Evolutionary conservation across 768 basidiomycete species (phyloP), one percentile per base, ranked within the genome.

Genomic region (Lentinula aciculospora): DNA sequence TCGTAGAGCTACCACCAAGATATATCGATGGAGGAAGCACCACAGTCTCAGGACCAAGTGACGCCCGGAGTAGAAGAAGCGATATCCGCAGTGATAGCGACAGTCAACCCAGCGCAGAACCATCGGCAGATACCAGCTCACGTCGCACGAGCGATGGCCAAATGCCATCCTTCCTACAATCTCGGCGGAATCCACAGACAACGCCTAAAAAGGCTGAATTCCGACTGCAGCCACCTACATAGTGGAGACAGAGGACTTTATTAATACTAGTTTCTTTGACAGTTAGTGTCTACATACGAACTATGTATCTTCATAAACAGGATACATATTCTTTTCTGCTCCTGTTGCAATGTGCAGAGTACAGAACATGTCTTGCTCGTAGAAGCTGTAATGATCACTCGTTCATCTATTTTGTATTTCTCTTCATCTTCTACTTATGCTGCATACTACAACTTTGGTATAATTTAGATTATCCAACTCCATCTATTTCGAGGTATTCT

Each of bases 1-100:
- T 85, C 5, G 80, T 83, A 9, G 84, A 86, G 68, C 71, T 86
- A 9, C 84, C 83, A 6, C 83, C 83, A 4, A 69, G 75, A 34
- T 85, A 84, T 56, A 65, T 66, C 21, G 70, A 67, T 8, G 66
- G 59, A 50, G 49, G 4, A 7, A 50, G 32, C 19, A 32, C n/a
- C 10, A 13, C 31, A 10, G 49, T 17, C 9, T 21, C 31, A 17
- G 21, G 49, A 34, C 29, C n/a, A 17, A 31, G 53, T 44, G 36
- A 25, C 15, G 17, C n/a, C 10, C 25, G 29, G 27, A 44, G 54
- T 34, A n/a, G 34, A 12, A 56, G 40, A 12, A 56, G 40, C 28
- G 54, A 45, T 31, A 21, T n/a, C 12, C 39, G 31, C 9, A 54
- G 53, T 23, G 23, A 23, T 29, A 56, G 54, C 40, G 54, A 29